Evolutionary conservation across 257 asterid species (phyloP), one percentile per base, ranked within the genome.

Genomic region (Nicotiana undulata): DNA sequence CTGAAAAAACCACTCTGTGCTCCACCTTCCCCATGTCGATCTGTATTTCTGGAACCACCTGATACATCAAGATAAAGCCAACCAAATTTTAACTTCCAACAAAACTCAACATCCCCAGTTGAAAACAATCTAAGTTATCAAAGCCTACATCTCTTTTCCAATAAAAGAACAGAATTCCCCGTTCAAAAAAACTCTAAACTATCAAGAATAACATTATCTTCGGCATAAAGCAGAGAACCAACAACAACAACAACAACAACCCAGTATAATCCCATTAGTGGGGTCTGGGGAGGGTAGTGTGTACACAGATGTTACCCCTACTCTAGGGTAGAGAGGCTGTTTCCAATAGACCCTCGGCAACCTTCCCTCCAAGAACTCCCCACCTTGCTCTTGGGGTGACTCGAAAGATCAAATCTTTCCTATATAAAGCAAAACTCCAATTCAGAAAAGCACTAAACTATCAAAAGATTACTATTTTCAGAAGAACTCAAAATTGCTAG

Each of bases 11-110:
- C 81, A 95, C 95, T 81, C 99, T 88, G 84, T 95, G 99, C 87
- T 92, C 99, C 82, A 93, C 88, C 87, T 93, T 95, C 79, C 98
- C 98, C 97, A 93, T 93, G 81, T 95, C 96, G 74, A 95, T 93
- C 87, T 95, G 99, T 82, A 93, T 93, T 84, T 93, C 99, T 10
- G 94, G 94, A 82, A 90, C 80, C 15, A 86, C 97, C 98, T 95
- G 87, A 79, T 63, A 49, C 82, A 74, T 24, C 49, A 49, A 74
- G 24, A 7, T 51, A 49, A 74, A 37, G 16, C 78, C 3, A 74
- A 49, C 51, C 24, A 74, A 49, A 32, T 74, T 49, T 6, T 44
- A 74, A 22, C 26, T 72, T 70, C 9, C 4, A 74, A 4, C 16
- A 16, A 3, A 49, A 72, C 61, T 44, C 20, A 22, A 70, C 1